phyloP scores from a whole-genome alignment of 2,329 filamentous ascomycete genomes.

The Colletotrichum siamense region DNA sequence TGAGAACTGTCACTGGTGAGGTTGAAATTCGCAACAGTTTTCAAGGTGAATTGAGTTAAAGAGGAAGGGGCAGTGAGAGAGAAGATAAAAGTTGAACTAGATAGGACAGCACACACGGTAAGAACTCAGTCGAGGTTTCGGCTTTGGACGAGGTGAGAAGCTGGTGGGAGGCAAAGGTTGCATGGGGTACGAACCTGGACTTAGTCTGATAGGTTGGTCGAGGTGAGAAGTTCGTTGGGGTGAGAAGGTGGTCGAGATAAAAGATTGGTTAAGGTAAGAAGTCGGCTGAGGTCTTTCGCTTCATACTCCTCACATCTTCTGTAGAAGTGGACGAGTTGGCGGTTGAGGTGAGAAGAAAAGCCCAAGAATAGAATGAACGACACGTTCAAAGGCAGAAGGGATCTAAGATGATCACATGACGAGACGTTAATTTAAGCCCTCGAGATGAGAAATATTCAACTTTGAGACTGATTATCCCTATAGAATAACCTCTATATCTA shows the following conservation, averaged over 20 bases:
- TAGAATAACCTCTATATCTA: too few relatives aligned
- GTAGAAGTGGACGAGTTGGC: background rate
- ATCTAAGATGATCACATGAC: fast-evolving
- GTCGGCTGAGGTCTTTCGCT: fast-evolving
- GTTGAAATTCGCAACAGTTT: background rate
- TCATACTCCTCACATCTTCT: fast-evolving
- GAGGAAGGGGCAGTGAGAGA: background rate
- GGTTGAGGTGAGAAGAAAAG: background rate
- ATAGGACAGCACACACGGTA: background rate
- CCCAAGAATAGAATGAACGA: background rate
- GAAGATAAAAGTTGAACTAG: background rate
- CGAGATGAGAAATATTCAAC: background rate
- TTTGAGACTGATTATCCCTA: too few relatives aligned
- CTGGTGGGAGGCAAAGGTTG: background rate
- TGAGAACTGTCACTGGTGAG: background rate
- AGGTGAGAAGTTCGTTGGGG: too few relatives aligned
- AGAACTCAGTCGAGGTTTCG: background rate
- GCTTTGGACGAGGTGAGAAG: background rate
- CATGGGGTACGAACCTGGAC: background rate
- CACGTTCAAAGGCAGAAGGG: background rate
- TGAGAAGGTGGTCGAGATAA: too few relatives aligned
- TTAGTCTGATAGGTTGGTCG: background rate
- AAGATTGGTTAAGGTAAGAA: background rate
- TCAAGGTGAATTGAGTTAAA: background rate
- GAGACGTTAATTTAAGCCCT: background rate